These are phyloP conservation scores for Albifimbria verrucaria DNA, from an alignment of 2,329 filamentous ascomycete genomes.

Conservation along the genomic window DNA sequence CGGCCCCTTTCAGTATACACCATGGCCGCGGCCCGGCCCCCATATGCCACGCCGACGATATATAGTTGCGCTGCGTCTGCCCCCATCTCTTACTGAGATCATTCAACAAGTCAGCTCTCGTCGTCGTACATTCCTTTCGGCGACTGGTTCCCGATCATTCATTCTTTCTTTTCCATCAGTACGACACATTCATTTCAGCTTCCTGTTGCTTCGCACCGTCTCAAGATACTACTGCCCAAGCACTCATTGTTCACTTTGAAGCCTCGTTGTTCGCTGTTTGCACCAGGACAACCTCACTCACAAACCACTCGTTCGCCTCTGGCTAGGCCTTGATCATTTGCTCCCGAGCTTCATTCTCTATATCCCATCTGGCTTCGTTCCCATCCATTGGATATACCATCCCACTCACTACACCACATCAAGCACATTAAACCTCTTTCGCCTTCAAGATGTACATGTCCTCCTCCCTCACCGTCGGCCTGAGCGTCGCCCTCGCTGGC, in stretches of 20 bases:
- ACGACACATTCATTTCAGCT: no score
- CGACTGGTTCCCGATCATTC: slow-evolving; percentile 22
- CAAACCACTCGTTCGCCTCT: neutral
- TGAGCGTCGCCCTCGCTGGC: slow-evolving; percentile 25
- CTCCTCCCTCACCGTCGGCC: slow-evolving; percentile 20
- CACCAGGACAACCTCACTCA: neutral
- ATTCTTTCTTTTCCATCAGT: slow-evolving; percentile 7
- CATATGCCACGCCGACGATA: no score
- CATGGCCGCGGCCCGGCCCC: no score
- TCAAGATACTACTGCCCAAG: neutral
- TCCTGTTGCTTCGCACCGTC: slow-evolving; percentile 13
- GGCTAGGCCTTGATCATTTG: neutral
- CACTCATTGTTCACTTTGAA: neutral
- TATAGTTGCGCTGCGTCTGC: no score
- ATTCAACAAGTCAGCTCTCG: no score
- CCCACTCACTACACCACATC: no score
- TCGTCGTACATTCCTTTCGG: slow-evolving; percentile 31
- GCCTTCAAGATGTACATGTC: slow-evolving; percentile 18
- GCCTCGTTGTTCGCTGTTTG: neutral
- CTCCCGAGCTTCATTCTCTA: no score
- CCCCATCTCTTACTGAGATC: no score
- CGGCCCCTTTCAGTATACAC: no score
- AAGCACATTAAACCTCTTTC: neutral
- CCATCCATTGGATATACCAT: no score
- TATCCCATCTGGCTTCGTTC: no score